Conservation (phyloP, 148 eudicot genomes). For the Silene latifolia region DNA sequence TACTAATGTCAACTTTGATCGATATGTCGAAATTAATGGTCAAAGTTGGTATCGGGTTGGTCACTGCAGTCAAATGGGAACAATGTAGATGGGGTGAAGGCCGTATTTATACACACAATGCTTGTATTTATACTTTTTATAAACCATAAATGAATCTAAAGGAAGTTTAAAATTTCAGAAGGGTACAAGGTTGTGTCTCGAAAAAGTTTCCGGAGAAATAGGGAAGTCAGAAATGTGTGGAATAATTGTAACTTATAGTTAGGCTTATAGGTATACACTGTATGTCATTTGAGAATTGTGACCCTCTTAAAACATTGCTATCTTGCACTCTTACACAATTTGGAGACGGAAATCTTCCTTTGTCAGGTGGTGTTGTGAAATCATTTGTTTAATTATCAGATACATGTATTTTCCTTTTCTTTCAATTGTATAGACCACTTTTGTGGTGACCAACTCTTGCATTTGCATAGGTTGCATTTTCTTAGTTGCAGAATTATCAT, state of each 20-base stretch:
- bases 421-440: slow-evolving; percentile 24
- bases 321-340: background rate
- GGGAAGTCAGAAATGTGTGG: background rate
- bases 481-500: slow-evolving; percentile 54
- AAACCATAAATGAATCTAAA: background rate
- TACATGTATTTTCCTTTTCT: background rate
- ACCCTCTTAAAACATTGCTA: background rate
- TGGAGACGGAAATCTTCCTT: background rate
- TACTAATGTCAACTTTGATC: background rate
- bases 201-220: background rate
- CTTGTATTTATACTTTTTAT: too few relatives aligned
- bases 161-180: background rate
- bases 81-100: too few relatives aligned
- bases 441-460: slow-evolving; percentile 47
- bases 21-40: background rate
- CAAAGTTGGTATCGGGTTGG: too few relatives aligned
- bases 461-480: slow-evolving; percentile 64
- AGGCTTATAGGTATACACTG: too few relatives aligned
- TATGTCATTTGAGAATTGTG: slow-evolving; percentile 3
- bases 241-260: background rate
- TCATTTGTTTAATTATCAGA: background rate
- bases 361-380: background rate
- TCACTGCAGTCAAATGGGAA: background rate
- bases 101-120: too few relatives aligned
- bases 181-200: background rate